phyloP scores from a whole-genome alignment of 495 filamentous ascomycete species.

The Viridothelium virens region DNA sequence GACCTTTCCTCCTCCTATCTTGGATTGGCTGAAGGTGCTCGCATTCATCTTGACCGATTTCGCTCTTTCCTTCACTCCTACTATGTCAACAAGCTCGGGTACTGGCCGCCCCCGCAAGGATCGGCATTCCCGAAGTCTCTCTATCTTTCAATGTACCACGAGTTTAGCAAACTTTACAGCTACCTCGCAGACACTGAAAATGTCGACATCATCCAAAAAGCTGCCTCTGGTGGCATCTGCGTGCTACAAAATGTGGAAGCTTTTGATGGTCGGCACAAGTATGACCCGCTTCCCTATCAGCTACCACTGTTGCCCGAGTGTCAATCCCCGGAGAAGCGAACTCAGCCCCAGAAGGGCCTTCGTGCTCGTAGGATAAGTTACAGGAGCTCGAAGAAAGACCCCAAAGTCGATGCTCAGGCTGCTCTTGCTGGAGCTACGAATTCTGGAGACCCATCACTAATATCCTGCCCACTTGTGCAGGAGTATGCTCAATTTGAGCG shows the following conservation, averaged over 20 bases:
- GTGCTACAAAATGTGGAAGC: conserved; percentile 50
- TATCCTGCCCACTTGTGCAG: conserved; percentile 35
- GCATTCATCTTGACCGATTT: conserved; percentile 56
- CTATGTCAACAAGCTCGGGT: conserved; percentile 54
- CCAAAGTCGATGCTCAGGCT: conserved; percentile 25
- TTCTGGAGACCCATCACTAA: conserved; percentile 25
- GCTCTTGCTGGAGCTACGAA: conserved; percentile 40
- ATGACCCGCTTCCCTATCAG: conserved; percentile 46
- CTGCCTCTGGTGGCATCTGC: conserved; percentile 49
- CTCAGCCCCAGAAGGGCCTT: conserved; percentile 25
- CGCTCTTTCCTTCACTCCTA: conserved; percentile 52
- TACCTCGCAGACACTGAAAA: conserved; percentile 49
- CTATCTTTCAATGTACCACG: conserved; percentile 49
- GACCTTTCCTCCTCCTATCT: conserved; percentile 51
- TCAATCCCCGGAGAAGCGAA: not conserved
- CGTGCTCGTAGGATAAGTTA: conserved; percentile 29
- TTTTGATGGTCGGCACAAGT: conserved; percentile 51
- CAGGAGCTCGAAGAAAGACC: conserved; percentile 29
- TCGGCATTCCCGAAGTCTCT: conserved; percentile 44
- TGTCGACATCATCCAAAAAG: conserved; percentile 20
- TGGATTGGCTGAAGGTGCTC: conserved; percentile 44
- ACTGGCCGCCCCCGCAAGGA: conserved; percentile 50
- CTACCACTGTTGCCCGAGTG: conserved; percentile 51
- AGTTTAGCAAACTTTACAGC: conserved; percentile 56
- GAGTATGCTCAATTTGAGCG: conserved; percentile 43